A percentile compares a stretch with the other conserved stretches of the same genome.
Evolutionary conservation across 495 filamentous ascomycete species (phyloP).

Genomic region (Hyaloscypha bicolor): DNA sequence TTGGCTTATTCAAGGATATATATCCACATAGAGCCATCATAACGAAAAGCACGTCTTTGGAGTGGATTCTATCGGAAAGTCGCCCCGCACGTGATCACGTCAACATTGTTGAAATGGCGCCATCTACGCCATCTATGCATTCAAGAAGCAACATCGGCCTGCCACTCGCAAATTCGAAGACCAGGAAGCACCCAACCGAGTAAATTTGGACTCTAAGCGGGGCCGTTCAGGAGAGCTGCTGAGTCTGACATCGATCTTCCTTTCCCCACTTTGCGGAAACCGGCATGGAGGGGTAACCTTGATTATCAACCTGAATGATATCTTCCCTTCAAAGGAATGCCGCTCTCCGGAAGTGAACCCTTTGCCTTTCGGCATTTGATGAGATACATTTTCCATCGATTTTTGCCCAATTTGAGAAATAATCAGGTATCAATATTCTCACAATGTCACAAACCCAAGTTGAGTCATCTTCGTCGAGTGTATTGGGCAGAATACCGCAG

Average conservation of each 20-base stretch:
- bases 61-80: not conserved
- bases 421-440: not conserved
- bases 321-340: not conserved
- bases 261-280: not conserved
- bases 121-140: not conserved
- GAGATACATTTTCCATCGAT: not conserved
- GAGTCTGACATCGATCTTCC: not conserved
- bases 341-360: not conserved
- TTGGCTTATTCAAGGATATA: not conserved
- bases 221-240: not conserved
- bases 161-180: not conserved
- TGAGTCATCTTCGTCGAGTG: not conserved
- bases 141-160: not conserved
- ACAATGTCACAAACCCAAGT: constrained; percentile 2
- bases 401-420: not conserved
- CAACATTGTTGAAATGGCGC: not conserved
- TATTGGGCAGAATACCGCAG: not conserved
- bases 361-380: not conserved
- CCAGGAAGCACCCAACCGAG: not conserved
- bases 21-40: not conserved
- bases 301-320: not conserved
- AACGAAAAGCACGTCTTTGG: not conserved
- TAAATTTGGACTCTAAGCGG: not conserved
- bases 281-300: not conserved
- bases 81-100: constrained; percentile 2